Conservation (phyloP, 2,329 filamentous ascomycete species). For the Cercospora zeina region DNA sequence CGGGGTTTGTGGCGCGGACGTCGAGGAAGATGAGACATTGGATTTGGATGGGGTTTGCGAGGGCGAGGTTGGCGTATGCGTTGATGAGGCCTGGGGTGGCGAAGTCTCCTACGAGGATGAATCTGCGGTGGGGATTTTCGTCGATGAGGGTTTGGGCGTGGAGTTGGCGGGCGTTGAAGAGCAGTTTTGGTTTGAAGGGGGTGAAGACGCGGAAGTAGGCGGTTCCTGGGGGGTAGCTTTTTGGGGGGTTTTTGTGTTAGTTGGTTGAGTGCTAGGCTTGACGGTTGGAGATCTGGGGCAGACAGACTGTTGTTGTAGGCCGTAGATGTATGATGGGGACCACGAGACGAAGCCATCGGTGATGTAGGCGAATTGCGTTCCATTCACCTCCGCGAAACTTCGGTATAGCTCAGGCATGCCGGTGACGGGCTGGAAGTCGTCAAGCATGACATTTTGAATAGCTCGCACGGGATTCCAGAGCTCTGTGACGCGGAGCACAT, state of each 20-base stretch:
- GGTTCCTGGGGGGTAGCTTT: slow-evolving; percentile 30
- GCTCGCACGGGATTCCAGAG: slow-evolving; percentile 30
- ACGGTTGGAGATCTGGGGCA: background rate
- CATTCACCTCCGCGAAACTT: background rate
- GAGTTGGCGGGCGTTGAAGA: slow-evolving; percentile 20
- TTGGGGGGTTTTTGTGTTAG: background rate
- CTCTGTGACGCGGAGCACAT: slow-evolving; percentile 31
- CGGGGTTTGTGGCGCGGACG: slow-evolving; percentile 27
- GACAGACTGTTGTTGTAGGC: slow-evolving; percentile 2
- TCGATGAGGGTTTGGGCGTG: slow-evolving; percentile 28
- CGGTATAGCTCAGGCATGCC: slow-evolving; percentile 29
- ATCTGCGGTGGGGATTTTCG: slow-evolving; percentile 29
- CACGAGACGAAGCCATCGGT: slow-evolving; percentile 30
- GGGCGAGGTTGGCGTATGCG: slow-evolving; percentile 26
- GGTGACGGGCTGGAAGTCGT: slow-evolving; percentile 27
- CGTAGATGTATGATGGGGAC: slow-evolving; percentile 21
- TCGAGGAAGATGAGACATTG: slow-evolving; percentile 35
- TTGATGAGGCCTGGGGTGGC: slow-evolving; percentile 25
- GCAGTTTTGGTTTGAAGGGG: slow-evolving; percentile 19
- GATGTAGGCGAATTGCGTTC: slow-evolving; percentile 35
- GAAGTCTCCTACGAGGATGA: slow-evolving; percentile 35
- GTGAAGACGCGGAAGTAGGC: slow-evolving; percentile 32
- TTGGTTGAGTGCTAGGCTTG: slow-evolving; percentile 2
- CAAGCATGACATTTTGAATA: slow-evolving; percentile 22
- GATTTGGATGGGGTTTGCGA: slow-evolving; percentile 25